phyloP scores from a whole-genome alignment of 2,329 filamentous ascomycete species.

The Aspergillus carbonarius region DNA sequence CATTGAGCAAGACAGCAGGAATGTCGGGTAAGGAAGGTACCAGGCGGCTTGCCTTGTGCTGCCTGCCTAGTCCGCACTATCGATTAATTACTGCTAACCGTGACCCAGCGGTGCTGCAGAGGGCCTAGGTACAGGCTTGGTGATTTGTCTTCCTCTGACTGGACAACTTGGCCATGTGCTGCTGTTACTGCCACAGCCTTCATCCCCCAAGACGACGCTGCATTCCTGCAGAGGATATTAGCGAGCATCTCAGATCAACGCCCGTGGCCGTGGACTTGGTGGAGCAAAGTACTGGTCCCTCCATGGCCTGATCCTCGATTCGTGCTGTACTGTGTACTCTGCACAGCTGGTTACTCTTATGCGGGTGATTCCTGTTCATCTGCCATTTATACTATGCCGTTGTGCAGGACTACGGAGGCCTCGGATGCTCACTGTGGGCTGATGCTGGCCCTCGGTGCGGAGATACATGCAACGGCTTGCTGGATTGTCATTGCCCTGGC shows the following conservation, averaged over 20 bases:
- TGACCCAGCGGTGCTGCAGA: neutral
- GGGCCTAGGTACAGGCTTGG: neutral
- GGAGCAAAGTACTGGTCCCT: neutral
- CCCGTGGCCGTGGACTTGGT: neutral
- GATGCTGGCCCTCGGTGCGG: neutral
- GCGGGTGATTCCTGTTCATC: neutral
- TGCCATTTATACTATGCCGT: neutral
- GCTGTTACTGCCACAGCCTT: neutral
- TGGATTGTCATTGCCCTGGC: neutral
- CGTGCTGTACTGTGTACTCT: neutral
- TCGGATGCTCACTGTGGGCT: neutral
- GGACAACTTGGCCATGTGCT: neutral
- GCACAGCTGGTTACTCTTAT: neutral
- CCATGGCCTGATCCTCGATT: neutral
- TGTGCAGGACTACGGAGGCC: neutral
- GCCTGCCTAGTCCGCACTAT: neutral
- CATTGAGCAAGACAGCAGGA: neutral
- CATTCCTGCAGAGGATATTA: neutral
- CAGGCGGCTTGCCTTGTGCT: neutral
- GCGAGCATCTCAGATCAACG: neutral
- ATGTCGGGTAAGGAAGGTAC: neutral
- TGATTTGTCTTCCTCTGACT: conserved; percentile 3
- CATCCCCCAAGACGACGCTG: neutral
- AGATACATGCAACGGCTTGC: neutral
- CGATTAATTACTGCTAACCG: neutral